Base-by-base conservation (phyloP, 225 moss, liverwort and hornwort species). In the Asterella californica region DNA sequence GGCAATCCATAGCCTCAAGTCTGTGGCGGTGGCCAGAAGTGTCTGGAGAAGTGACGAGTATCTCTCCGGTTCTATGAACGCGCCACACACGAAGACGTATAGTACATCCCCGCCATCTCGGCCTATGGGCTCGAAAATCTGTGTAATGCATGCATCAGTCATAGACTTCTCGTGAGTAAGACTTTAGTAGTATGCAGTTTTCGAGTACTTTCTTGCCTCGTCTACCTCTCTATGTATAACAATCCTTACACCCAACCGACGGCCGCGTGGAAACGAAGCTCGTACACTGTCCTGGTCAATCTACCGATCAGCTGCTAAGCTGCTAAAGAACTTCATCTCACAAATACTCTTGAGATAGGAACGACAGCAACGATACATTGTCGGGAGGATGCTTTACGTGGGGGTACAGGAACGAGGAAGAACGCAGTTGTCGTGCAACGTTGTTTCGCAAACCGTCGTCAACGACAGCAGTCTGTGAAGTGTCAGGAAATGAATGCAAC, bases 51-150 rank as follows among this genome's bases (percentile, higher is more conserved):
- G 52, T 24, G 84, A 49, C 65, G 87, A 75, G 77, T 92, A 92
- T 2, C 10, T 36, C 71, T 92, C 88, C 0, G 87, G 78, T 46
- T 88, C 81, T 78, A 81, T 86, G 30, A 85, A 64, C 29, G 84
- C 88, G 55, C 90, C 92, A 50, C 89, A 89, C 70, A 81, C 75
- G 78, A 57, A 79, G 5, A 89, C 77, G 69, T 89, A 80, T 49
- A 92, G 84, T 76, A 89, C 71, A 63, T 92, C 92, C 70, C 4
- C 81, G 69, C 88, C 88, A 65, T 88, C 89, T 72, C 89, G 84
- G 34, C 63, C 81, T 42, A 87, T 80, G 19, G 92, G 92, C 85
- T 92, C 90, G 80, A 90, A 79, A 68, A 92, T 87, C 92, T 92
- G 85, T 2, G 36, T 18, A 79, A 42, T 42, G 4, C 42, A 42